phyloP scores from a whole-genome alignment of 1,139 yeast genomes.

The Yamadazyma sp. region DNA sequence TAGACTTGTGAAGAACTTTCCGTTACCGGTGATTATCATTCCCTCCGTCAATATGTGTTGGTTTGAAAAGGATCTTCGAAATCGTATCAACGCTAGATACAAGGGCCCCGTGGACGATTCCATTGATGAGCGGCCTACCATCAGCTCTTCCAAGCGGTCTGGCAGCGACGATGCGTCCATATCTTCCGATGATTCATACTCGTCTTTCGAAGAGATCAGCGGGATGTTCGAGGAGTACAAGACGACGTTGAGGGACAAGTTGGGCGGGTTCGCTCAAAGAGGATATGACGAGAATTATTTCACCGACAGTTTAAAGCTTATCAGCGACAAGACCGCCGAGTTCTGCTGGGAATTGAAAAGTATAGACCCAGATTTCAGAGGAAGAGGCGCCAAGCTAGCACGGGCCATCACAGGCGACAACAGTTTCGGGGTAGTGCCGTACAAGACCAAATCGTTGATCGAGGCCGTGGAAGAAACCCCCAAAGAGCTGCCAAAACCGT shows the following conservation, averaged over 20 bases:
- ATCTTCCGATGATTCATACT: conserved; percentile 32
- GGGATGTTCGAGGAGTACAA: conserved; percentile 32
- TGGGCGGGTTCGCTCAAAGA: conserved; percentile 17
- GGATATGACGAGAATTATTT: conserved; percentile 32
- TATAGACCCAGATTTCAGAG: conserved; percentile 42
- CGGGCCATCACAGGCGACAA: conserved; percentile 48
- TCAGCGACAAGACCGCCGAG: conserved; percentile 40
- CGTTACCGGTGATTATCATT: conserved; percentile 67
- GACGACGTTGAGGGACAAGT: conserved; percentile 20
- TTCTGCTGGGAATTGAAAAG: conserved; percentile 39
- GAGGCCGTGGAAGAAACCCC: conserved; percentile 28
- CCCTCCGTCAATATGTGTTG: conserved; percentile 63
- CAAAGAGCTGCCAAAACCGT: conserved; percentile 10
- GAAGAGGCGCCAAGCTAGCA: conserved; percentile 48
- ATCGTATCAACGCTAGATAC: conserved; percentile 20
- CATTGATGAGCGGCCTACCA: not conserved
- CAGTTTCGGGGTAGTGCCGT: conserved; percentile 39
- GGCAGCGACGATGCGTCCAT: conserved; percentile 15
- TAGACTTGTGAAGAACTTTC: conserved; percentile 59
- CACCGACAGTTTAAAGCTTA: conserved; percentile 27
- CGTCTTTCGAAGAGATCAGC: conserved; percentile 42
- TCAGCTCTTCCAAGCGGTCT: not conserved
- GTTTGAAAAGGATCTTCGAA: conserved; percentile 44
- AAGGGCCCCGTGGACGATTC: conserved; percentile 3
- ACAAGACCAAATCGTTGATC: conserved; percentile 43